Percentiles rank a stretch among this genome's conserved stretches.
These are phyloP conservation scores for Coemansia sp. DNA, from an alignment of 192 early-diverging fungal species.

Conservation along the genomic window DNA sequence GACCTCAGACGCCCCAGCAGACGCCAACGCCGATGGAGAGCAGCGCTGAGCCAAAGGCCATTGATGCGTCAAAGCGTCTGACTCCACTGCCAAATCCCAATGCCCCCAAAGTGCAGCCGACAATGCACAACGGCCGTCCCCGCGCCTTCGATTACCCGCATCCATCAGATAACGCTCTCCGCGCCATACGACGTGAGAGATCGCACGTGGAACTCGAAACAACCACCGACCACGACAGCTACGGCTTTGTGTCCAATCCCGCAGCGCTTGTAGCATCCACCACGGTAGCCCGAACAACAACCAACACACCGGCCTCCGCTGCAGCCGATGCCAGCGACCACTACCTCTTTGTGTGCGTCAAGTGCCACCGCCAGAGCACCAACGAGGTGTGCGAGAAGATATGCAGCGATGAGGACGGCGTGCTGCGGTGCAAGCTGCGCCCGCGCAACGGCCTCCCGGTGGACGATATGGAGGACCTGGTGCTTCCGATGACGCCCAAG, in stretches of 20 bases:
- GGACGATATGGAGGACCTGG: slow-evolving; percentile 54
- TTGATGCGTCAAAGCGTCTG: slow-evolving; percentile 31
- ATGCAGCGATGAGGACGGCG: slow-evolving; percentile 54
- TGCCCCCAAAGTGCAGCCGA: slow-evolving; percentile 40
- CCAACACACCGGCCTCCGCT: neutral
- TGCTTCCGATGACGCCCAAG: slow-evolving; percentile 53
- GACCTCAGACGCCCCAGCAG: slow-evolving; percentile 16
- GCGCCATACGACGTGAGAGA: slow-evolving; percentile 21
- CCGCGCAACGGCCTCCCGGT: slow-evolving; percentile 39
- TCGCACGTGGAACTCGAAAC: slow-evolving; percentile 45
- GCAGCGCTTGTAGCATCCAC: slow-evolving; percentile 22
- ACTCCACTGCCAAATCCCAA: slow-evolving; percentile 47
- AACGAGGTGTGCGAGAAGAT: slow-evolving; percentile 55
- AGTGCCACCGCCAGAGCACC: slow-evolving; percentile 53
- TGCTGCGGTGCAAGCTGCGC: slow-evolving; percentile 48
- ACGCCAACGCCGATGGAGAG: neutral
- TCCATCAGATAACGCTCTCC: slow-evolving; percentile 9
- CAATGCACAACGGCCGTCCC: slow-evolving; percentile 37
- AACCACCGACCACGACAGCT: slow-evolving; percentile 41
- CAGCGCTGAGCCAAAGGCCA: neutral
- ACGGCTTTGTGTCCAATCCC: slow-evolving; percentile 50
- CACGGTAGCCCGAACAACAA: neutral
- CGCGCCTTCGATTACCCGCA: slow-evolving; percentile 42
- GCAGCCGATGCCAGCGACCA: slow-evolving; percentile 21
- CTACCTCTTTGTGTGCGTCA: slow-evolving; percentile 53